A percentile compares a stretch with the other conserved stretches of the same genome.
These are phyloP conservation scores for Auricularia auricula-judae DNA, from an alignment of 768 basidiomycete genomes.

Conservation along the genomic window DNA sequence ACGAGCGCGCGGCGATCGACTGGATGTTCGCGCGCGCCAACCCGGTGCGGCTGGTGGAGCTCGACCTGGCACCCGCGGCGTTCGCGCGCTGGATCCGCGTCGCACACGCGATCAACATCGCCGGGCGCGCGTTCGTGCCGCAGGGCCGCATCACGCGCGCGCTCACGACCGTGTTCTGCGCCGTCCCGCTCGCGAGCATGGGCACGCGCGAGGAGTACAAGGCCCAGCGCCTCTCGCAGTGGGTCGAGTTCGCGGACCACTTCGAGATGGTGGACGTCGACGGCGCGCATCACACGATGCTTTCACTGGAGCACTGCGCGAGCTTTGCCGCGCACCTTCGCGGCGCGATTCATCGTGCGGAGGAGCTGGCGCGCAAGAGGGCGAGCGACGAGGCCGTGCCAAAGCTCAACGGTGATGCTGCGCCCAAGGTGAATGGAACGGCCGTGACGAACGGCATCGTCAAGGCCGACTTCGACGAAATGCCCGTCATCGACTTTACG, in stretches of 20 bases:
- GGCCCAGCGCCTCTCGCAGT: constrained; percentile 14
- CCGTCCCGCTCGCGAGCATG: constrained; percentile 21
- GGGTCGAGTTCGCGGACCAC: constrained; percentile 16
- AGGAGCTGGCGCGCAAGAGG: neutral
- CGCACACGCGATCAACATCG: constrained; percentile 18
- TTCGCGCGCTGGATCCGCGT: constrained; percentile 21
- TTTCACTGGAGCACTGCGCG: constrained; percentile 14
- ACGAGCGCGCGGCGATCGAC: constrained; percentile 10
- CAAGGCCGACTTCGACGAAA: neutral
- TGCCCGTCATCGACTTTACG: neutral
- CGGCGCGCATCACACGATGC: constrained; percentile 25
- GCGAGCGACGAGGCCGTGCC: neutral
- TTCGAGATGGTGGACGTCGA: constrained; percentile 23
- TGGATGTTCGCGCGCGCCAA: constrained; percentile 17
- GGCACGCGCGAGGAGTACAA: constrained; percentile 23
- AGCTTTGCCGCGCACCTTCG: constrained; percentile 14
- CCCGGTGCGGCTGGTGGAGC: constrained; percentile 16
- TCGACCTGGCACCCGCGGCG: constrained; percentile 17
- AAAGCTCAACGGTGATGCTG: neutral
- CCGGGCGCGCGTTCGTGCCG: constrained; percentile 19
- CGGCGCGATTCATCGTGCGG: constrained; percentile 7
- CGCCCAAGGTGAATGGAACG: neutral
- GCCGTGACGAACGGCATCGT: neutral
- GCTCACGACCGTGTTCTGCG: constrained; percentile 21
- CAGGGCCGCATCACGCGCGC: constrained; percentile 15